phyloP scores from a whole-genome alignment of 2,329 filamentous ascomycete species.

The Aspergillaceae sp. region DNA sequence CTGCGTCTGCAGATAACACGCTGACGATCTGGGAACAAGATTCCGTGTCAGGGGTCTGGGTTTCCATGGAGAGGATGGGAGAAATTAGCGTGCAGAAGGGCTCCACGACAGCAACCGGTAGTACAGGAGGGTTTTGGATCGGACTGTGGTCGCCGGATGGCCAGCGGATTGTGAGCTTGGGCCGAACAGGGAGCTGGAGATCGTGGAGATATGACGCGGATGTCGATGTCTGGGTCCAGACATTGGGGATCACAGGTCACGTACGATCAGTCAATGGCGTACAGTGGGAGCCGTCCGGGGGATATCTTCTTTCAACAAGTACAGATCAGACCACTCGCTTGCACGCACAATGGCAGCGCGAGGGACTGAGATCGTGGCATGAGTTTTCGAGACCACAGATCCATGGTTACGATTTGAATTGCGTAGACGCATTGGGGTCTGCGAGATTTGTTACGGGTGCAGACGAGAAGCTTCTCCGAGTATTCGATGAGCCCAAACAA shows the following conservation, averaged over 20 bases:
- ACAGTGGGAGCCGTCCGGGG: constrained; percentile 72
- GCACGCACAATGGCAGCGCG: constrained; percentile 66
- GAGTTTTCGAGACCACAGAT: constrained; percentile 95
- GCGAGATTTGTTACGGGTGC: constrained; percentile 85
- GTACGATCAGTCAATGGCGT: constrained; percentile 71
- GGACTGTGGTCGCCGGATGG: constrained; percentile 83
- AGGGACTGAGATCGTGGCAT: constrained; percentile 62
- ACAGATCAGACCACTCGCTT: constrained; percentile 88
- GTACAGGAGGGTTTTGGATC: constrained; percentile 92
- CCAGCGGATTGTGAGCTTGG: constrained; percentile 66
- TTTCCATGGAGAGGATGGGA: constrained; percentile 74
- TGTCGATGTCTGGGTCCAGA: constrained; percentile 65
- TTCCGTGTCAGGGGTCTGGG: constrained; percentile 75
- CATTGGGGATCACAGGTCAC: constrained; percentile 73
- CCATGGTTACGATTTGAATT: constrained; percentile 96
- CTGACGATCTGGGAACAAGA: constrained; percentile 90
- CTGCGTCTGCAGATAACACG: constrained; percentile 91
- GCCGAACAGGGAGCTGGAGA: constrained; percentile 88
- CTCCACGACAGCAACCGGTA: constrained; percentile 91
- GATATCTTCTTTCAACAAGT: constrained; percentile 80
- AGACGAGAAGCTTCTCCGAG: constrained; percentile 94
- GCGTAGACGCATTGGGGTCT: constrained; percentile 65
- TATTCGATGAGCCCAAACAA: constrained; percentile 81
- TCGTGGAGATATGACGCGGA: constrained; percentile 61
- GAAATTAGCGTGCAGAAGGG: constrained; percentile 94